Base-by-base conservation (phyloP, 495 filamentous ascomycete species). In the Penicillium crystallinum region DNA sequence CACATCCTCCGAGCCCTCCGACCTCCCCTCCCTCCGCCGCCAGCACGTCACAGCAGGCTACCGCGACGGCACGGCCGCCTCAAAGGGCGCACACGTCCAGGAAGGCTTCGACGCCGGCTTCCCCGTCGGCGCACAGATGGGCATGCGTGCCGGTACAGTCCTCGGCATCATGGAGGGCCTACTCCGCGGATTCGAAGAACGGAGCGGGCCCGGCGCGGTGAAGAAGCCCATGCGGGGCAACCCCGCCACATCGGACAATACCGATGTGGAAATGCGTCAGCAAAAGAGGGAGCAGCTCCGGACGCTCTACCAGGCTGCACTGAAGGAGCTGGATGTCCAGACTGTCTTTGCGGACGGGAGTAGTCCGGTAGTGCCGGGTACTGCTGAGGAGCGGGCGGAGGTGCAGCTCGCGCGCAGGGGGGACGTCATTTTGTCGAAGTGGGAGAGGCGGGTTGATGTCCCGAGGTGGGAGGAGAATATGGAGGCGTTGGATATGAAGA, bases 51-150 rank as follows among this genome's bases (percentile, higher is more conserved):
- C 84, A 7, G 82, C 86, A n/a, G 92, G 93, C 43, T 97, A 97
- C 70, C 85, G 92, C 52, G 89, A 92, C 54, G 92, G 93, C 51
- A 82, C 97, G 54, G 74, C 86, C 3, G 59, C 64, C 3, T 86
- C 85, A 17, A 97, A 96, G 66, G 70, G 75, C 12, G 57, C 75
- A 42, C 80, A 78, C 54, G 78, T 95, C 11, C 92, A 97, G 63
- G 66, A 68, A 15, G 92, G 93, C 6, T 97, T 97, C 62, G 93
- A 97, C 64, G 86, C 90, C 48, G 91, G 90, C 0, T 97, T 87
- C 53, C 66, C 76, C 1, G 74, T 96, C 2, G 93, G 92, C 29
- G 90, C 89, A 3, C 77, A 82, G 22, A 67, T 96, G 25, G 92
- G 92, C 2, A 71, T 86, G 58, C 74, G 78, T 0, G 85, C 82